Percentiles rank a stretch among this genome's conserved stretches.
Conservation (phyloP, 1,284 basidiomycete species). For the Xerocomus cyaneibrunnescens region DNA sequence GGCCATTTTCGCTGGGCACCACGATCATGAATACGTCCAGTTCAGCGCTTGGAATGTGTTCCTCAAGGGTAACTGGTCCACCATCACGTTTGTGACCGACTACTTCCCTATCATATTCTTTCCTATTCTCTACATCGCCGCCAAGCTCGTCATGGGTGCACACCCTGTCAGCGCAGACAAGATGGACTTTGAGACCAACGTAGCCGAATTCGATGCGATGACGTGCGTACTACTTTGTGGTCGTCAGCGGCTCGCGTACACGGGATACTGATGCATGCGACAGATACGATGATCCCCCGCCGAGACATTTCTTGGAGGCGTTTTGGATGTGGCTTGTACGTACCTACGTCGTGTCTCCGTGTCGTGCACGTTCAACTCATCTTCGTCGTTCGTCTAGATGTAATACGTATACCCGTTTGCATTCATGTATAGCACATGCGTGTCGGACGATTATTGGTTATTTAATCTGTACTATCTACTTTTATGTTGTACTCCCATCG, state of each 20-base stretch:
- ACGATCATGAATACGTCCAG: conserved; percentile 10
- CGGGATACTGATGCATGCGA: neutral
- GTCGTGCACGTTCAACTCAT: no score
- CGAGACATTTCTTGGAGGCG: no score
- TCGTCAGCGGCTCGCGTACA: no score
- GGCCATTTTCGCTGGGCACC: no score
- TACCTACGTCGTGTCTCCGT: no score
- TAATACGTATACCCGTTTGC: neutral
- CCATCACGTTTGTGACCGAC: conserved; percentile 43
- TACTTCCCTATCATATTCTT: conserved; percentile 65
- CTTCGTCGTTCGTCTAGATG: no score
- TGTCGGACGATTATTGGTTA: neutral
- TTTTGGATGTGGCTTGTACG: no score
- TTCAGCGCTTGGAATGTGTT: conserved; percentile 48
- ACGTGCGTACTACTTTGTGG: conserved; percentile 30
- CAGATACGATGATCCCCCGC: conserved; percentile 28
- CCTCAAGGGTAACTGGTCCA: conserved; percentile 38
- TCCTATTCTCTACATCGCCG: conserved; percentile 53
- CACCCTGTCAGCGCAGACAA: conserved; percentile 40
- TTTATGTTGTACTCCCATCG: neutral
- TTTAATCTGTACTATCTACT: neutral
- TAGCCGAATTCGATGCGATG: conserved; percentile 52
- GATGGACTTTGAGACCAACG: conserved; percentile 58
- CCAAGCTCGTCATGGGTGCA: conserved; percentile 42
- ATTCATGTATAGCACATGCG: no score